These are phyloP conservation scores for Naganishia antarctica DNA, from an alignment of 768 basidiomycete genomes.

Conservation along the genomic window DNA sequence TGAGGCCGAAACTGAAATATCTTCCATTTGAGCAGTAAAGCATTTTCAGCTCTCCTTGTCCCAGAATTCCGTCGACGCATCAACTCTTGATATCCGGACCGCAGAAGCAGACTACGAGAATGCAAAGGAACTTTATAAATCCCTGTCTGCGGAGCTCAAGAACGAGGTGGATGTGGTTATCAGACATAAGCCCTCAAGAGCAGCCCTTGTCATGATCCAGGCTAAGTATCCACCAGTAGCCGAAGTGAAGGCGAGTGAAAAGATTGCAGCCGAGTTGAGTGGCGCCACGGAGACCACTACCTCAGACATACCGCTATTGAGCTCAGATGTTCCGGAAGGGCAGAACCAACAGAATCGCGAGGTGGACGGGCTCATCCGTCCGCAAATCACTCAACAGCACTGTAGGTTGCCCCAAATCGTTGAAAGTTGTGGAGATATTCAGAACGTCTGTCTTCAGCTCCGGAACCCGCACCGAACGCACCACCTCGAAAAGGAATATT, in stretches of 20 bases:
- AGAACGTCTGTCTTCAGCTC: neutral
- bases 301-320: no score
- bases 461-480: neutral
- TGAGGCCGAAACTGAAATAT: no score
- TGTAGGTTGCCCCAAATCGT: no score
- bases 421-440: no score
- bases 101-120: conserved; percentile 4
- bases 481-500: neutral
- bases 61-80: neutral
- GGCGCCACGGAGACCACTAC: no score
- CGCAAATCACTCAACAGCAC: no score
- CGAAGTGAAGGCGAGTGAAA: neutral
- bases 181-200: neutral
- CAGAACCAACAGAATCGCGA: no score
- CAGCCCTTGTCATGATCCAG: neutral
- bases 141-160: neutral
- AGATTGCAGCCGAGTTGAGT: neutral
- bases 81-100: neutral
- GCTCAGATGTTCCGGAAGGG: no score
- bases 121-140: neutral
- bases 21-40: neutral
- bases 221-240: neutral
- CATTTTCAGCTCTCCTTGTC: conserved; percentile 11
- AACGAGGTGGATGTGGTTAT: neutral
- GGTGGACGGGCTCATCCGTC: no score